These are phyloP conservation scores for Diaporthe capsici DNA, from an alignment of 2,329 filamentous ascomycete species.

Conservation along the genomic window DNA sequence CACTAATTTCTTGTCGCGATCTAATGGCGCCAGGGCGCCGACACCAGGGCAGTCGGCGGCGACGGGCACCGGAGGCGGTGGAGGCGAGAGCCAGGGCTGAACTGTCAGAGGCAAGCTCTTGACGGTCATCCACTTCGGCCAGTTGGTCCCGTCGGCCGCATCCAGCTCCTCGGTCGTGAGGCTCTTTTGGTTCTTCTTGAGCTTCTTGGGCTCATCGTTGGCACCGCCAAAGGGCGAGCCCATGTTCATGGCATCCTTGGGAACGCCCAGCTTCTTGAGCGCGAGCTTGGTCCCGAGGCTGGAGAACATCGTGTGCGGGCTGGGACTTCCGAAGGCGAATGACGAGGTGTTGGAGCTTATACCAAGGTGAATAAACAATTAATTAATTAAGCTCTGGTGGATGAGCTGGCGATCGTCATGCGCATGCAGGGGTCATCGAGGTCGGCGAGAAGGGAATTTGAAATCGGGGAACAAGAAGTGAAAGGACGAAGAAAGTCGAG, in stretches of 20 bases:
- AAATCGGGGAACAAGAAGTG: slow-evolving; percentile 21
- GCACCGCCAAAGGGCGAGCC: slow-evolving; percentile 49
- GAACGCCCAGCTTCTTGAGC: slow-evolving; percentile 69
- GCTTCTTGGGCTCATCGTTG: slow-evolving; percentile 44
- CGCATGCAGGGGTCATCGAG: slow-evolving; percentile 38
- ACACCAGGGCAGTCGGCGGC: slow-evolving; percentile 59
- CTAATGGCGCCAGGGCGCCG: slow-evolving; percentile 63
- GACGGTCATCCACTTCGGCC: slow-evolving; percentile 64
- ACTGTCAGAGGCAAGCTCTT: slow-evolving; percentile 66
- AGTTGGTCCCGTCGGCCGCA: slow-evolving; percentile 39
- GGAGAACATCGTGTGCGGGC: slow-evolving; percentile 63
- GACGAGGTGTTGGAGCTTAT: background rate
- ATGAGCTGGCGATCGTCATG: slow-evolving; percentile 28
- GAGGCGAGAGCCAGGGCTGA: slow-evolving; percentile 66
- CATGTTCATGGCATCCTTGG: slow-evolving; percentile 64
- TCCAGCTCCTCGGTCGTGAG: slow-evolving; percentile 32
- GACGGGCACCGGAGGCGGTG: slow-evolving; percentile 64
- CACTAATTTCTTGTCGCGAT: slow-evolving; percentile 59
- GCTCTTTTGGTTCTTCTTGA: slow-evolving; percentile 48
- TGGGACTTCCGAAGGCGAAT: background rate
- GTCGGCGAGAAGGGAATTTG: slow-evolving; percentile 22
- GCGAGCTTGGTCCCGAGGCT: slow-evolving; percentile 71
- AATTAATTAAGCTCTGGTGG: slow-evolving; percentile 22
- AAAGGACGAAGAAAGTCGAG: background rate
- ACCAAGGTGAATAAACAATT: slow-evolving; percentile 26